Evolutionary conservation across 805 yeast genomes (phyloP).

Genomic region (Yamadazyma paraphyllophila): DNA sequence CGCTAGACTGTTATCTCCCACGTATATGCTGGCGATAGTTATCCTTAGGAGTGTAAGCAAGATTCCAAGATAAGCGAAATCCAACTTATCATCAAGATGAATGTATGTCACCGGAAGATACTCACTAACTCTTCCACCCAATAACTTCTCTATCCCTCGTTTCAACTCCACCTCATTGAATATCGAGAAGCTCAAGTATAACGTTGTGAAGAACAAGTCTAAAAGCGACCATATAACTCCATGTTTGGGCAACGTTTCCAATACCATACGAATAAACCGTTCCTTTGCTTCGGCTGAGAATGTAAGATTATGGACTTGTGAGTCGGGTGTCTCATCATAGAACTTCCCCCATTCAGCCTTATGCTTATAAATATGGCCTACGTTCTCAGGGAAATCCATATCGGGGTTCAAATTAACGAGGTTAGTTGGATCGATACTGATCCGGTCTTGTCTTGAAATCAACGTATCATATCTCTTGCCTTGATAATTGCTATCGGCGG

Average conservation of each 20-base stretch:
- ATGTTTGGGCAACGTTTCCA: not conserved
- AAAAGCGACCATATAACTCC: not conserved
- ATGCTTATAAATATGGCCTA: not conserved
- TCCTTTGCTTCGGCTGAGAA: not conserved
- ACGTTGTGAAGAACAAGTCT: not conserved
- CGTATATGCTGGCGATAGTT: not conserved
- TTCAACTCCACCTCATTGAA: conserved; percentile 1
- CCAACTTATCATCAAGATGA: not conserved
- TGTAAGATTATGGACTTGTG: not conserved
- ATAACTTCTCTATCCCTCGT: not conserved
- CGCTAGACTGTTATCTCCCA: not conserved
- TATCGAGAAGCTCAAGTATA: not conserved
- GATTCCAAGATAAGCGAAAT: conserved; percentile 1
- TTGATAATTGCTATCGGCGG: not conserved
- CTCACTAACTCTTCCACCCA: not conserved
- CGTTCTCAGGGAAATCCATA: not conserved
- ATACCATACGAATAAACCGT: not conserved
- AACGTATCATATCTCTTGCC: not conserved
- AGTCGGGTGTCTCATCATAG: not conserved
- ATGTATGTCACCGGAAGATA: not conserved
- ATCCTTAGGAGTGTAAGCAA: not conserved
- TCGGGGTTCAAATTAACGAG: not conserved
- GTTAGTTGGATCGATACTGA: not conserved
- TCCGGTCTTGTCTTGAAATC: not conserved
- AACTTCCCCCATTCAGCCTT: not conserved